These are phyloP conservation scores for Gnomoniopsis smithogilvyi DNA, from an alignment of 2,329 filamentous ascomycete species.

Conservation along the genomic window DNA sequence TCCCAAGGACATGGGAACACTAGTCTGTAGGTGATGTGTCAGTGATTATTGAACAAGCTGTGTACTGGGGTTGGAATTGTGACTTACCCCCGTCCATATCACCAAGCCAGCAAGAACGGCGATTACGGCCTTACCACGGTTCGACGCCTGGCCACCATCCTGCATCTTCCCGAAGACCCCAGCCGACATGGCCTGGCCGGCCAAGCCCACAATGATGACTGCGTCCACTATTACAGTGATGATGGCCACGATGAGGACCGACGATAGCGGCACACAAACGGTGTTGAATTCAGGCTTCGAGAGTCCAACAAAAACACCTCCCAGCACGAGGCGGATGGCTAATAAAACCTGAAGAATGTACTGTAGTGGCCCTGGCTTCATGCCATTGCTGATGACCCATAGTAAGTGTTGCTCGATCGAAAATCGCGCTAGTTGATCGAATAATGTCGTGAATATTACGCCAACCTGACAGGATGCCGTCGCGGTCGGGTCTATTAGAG, in stretches of 20 bases:
- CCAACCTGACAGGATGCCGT: constrained; percentile 47
- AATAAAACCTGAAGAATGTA: constrained; percentile 46
- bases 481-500: constrained; percentile 42
- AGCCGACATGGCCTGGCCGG: constrained; percentile 37
- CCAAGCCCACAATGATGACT: constrained; percentile 39
- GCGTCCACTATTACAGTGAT: constrained; percentile 42
- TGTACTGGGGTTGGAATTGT: too few species aligned
- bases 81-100: constrained; percentile 53
- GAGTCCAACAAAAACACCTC: constrained; percentile 52
- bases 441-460: constrained; percentile 48
- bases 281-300: constrained; percentile 49
- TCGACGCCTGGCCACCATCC: constrained; percentile 24
- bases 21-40: constrained; percentile 38
- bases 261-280: constrained; percentile 49
- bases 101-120: constrained; percentile 41
- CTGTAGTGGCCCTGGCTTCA: constrained; percentile 32
- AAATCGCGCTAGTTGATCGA: constrained; percentile 55
- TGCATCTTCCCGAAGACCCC: constrained; percentile 32
- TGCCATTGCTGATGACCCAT: constrained; percentile 44
- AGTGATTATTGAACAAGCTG: constrained; percentile 8
- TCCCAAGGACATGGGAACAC: constrained; percentile 49
- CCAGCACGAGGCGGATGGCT: constrained; percentile 47
- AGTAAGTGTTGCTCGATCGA: constrained; percentile 52
- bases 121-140: constrained; percentile 38
- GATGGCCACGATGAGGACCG: constrained; percentile 42